Conservation (phyloP, 2,329 filamentous ascomycete species). For the Dactylonectria estremocensis region DNA sequence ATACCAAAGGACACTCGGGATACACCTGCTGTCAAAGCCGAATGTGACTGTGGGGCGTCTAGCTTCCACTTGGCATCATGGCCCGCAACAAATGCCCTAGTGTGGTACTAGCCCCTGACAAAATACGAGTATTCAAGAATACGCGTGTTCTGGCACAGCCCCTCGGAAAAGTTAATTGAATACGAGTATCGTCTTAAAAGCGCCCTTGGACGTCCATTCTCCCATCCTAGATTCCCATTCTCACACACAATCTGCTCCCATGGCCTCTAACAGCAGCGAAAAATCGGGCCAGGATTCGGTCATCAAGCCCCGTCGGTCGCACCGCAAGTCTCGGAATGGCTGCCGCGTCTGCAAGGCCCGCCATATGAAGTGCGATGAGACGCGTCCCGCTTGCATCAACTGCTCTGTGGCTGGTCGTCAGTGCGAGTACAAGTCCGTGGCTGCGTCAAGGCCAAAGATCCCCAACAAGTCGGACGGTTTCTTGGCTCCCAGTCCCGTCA, state of each 20-base stretch:
- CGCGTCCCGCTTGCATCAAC: slow-evolving; percentile 24
- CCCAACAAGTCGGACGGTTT: background rate
- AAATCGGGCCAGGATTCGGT: background rate
- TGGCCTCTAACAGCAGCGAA: background rate
- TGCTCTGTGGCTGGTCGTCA: slow-evolving; percentile 26
- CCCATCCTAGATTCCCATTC: background rate
- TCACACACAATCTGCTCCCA: background rate
- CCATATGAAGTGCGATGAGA: slow-evolving; percentile 36
- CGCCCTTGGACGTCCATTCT: background rate
- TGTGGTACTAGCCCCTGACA: background rate
- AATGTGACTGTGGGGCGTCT: too few species aligned
- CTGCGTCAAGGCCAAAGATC: background rate
- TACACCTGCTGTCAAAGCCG: too few species aligned
- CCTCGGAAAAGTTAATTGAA: background rate
- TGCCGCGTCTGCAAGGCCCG: slow-evolving; percentile 33
- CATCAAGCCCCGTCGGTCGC: slow-evolving; percentile 24
- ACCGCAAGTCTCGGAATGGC: slow-evolving; percentile 37
- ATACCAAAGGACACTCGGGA: too few species aligned
- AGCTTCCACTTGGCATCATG: too few species aligned
- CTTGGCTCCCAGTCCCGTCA: background rate
- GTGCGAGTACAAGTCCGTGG: background rate
- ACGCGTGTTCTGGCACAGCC: background rate
- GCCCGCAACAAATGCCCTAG: background rate
- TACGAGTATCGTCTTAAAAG: slow-evolving; percentile 9
- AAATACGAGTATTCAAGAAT: background rate